Percentiles rank a stretch among this genome's conserved stretches.
These are phyloP conservation scores for Macrolepiota albuminosa DNA, from an alignment of 768 basidiomycete genomes.

Conservation along the genomic window DNA sequence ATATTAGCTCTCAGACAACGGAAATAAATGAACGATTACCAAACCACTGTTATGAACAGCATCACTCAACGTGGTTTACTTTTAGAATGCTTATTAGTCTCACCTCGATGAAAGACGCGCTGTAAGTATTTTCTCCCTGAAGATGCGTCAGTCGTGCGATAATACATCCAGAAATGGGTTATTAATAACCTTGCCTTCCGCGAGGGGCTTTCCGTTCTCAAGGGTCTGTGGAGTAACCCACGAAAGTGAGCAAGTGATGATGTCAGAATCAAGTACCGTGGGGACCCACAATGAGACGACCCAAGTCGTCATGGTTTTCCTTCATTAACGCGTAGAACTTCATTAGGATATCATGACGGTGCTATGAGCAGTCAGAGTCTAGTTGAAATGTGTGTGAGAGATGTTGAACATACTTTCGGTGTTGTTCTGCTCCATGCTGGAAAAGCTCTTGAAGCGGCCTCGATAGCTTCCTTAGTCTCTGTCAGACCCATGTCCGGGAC, in stretches of 20 bases:
- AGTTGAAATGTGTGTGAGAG: neutral
- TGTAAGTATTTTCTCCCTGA: constrained; percentile 81
- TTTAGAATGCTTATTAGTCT: constrained; percentile 14
- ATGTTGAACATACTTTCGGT: constrained; percentile 55
- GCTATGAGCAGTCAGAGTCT: constrained; percentile 29
- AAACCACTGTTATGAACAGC: constrained; percentile 58
- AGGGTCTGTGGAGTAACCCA: constrained; percentile 52
- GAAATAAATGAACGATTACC: constrained; percentile 36
- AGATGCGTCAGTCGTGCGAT: constrained; percentile 1
- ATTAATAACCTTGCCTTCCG: constrained; percentile 65
- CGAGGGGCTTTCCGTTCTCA: constrained; percentile 92
- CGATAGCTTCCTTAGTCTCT: constrained; percentile 83
- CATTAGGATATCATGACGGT: constrained; percentile 78
- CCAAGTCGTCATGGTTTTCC: constrained; percentile 83
- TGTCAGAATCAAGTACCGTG: constrained; percentile 19
- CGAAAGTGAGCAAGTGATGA: constrained; percentile 9
- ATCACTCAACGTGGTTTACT: neutral
- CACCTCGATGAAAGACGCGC: constrained; percentile 81
- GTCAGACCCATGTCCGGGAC: constrained; percentile 86
- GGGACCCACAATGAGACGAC: constrained; percentile 70
- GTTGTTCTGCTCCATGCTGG: constrained; percentile 84
- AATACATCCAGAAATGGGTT: neutral
- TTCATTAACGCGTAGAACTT: constrained; percentile 78
- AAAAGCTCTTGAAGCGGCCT: constrained; percentile 77
- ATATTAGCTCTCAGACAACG: constrained; percentile 4